Evolutionary conservation across 1,284 basidiomycete species (phyloP).

Genomic region (Ganoderma leucocontextum): DNA sequence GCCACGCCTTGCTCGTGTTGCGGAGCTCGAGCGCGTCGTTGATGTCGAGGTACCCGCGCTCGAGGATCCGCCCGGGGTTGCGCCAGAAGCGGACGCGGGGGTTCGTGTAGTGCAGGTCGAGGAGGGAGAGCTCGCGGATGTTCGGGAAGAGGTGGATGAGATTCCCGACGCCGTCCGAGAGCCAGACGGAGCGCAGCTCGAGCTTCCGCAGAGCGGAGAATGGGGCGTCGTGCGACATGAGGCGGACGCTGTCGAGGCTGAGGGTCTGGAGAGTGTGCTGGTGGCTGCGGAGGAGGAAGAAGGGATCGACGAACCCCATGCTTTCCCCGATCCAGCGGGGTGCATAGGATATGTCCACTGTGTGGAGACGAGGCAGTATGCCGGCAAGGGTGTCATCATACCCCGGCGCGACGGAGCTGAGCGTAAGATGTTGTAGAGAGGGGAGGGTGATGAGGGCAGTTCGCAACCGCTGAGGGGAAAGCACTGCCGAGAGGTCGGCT

Average conservation of each 20-base stretch:
- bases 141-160: constrained; percentile 11
- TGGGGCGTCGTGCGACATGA: background rate
- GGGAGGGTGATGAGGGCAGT: background rate
- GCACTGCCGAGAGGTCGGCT: background rate
- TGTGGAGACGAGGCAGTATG: background rate
- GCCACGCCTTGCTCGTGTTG: background rate
- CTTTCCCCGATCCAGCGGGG: constrained; percentile 5
- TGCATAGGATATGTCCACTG: background rate
- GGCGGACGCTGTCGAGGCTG: constrained; percentile 7
- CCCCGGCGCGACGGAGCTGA: background rate
- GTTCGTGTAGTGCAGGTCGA: constrained; percentile 9
- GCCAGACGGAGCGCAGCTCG: constrained; percentile 7
- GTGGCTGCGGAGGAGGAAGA: constrained; percentile 4
- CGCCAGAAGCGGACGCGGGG: constrained; percentile 6
- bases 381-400: background rate
- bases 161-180: constrained; percentile 3
- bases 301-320: constrained; percentile 1
- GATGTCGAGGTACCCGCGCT: constrained; percentile 6
- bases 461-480: background rate
- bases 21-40: background rate
- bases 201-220: background rate
- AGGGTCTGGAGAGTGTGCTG: background rate
- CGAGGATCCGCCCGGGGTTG: background rate
- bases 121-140: background rate
- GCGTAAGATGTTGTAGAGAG: background rate